Evolutionary conservation across 768 basidiomycete species (phyloP), one percentile per base, ranked within the genome.

Genomic region (Tricholoma hemisulphureum): DNA sequence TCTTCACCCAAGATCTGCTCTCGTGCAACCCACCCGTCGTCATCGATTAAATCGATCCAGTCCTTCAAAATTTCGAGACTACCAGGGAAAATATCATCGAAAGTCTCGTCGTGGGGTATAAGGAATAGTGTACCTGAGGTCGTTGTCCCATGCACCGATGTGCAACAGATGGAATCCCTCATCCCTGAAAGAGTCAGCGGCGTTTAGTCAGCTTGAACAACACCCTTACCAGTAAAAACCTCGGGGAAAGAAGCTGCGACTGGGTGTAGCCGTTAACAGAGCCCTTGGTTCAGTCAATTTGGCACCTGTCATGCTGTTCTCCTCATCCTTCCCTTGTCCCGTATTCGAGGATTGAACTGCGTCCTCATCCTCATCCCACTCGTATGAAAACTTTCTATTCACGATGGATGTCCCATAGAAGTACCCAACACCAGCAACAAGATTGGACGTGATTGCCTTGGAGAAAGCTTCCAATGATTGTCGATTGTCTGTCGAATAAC

Each of bases 1-100:
- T 98, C 95, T 63, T 95, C 95, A 3, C 95, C 95, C 0, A 98
- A 82, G 58, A 98, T 98, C 72, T 98, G 95, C 73, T 98, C 95
- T 23, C 95, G 82, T 1, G 86, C 96, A 41, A 98, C 91, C 95
- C 95, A 98, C 1, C 95, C 95, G 63, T 97, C 84, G 32, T 91
- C 89, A 67, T 98, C 94, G 55, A 97, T 92, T 46, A 98, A 81
- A 60, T 86, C 76, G 51, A 97, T 85, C 95, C 95, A 98, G 60
- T 86, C 84, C 66, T 86, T 87, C 35, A 98, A 76, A 58, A 98
- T 97, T 67, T 94, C 90, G 28, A 97, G 79, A 63, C 94, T 93
- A 59, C 28, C 31, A 43, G 14, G 31, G 34, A 16, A 31, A 35
- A 51, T 21, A 39, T 49, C 9, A 43, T 21, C 28, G 45, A 34